A percentile compares a stretch with the other conserved stretches of the same genome.
These are phyloP conservation scores for Pseudogymnoascus sp. DNA, from an alignment of 2,329 filamentous ascomycete genomes.

Conservation along the genomic window DNA sequence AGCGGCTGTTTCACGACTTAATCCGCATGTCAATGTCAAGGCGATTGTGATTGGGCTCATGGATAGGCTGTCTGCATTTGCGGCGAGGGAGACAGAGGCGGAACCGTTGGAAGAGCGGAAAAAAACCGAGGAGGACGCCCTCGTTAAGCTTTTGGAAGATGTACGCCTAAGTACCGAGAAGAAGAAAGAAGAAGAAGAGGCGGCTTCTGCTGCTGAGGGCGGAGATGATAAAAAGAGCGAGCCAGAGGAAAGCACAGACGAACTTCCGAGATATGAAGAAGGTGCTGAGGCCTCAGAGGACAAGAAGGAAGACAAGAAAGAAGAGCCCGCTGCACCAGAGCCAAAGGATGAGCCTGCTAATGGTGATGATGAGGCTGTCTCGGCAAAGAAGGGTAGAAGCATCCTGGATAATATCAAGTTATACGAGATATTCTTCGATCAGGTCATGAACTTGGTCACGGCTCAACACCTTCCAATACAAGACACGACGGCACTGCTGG, in stretches of 20 bases:
- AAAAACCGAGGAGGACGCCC: slow-evolving; percentile 76
- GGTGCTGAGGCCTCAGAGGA: slow-evolving; percentile 30
- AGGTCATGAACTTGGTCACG: slow-evolving; percentile 88
- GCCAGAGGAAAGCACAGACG: slow-evolving; percentile 9
- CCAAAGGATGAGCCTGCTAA: slow-evolving; percentile 25
- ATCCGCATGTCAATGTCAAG: slow-evolving; percentile 96
- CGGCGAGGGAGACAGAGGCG: slow-evolving; percentile 73
- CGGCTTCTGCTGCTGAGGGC: neutral
- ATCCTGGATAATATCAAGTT: slow-evolving; percentile 75
- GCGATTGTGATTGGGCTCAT: slow-evolving; percentile 96
- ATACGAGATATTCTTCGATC: slow-evolving; percentile 95
- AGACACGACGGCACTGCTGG: slow-evolving; percentile 85
- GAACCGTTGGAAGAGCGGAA: slow-evolving; percentile 62
- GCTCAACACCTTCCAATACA: slow-evolving; percentile 86
- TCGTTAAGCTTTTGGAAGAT: slow-evolving; percentile 68
- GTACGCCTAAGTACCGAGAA: slow-evolving; percentile 58
- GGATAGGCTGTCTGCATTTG: slow-evolving; percentile 91
- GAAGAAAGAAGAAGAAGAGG: slow-evolving; percentile 16
- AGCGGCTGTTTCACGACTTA: slow-evolving; percentile 82
- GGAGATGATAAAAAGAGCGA: slow-evolving; percentile 26
- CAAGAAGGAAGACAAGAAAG: slow-evolving; percentile 38
- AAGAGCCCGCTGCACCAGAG: slow-evolving; percentile 27
- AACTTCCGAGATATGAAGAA: slow-evolving; percentile 20
- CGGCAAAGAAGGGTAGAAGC: slow-evolving; percentile 30
- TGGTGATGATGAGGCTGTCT: slow-evolving; percentile 31